Base-by-base conservation (phyloP, 768 basidiomycete species). In the Lactarius tabidus region DNA sequence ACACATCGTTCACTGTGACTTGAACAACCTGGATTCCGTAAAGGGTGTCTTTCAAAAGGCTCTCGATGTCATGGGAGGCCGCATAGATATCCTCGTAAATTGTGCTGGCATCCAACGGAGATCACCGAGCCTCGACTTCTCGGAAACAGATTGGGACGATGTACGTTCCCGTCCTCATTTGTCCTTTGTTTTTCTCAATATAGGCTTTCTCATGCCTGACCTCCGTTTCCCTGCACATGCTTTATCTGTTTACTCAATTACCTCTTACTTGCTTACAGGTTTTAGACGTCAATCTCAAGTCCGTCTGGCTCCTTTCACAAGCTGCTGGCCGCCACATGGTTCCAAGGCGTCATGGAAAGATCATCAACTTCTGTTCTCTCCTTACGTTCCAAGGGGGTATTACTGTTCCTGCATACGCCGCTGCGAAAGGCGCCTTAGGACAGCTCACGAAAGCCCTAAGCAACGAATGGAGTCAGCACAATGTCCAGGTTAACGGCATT, bases 321-420 rank as follows among this genome's bases (percentile, higher is more conserved):
- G 89, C 91, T 57, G 90, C 89, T n/a, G 94, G 92, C 15, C 79
- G 82, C 67, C 95, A 97, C 78, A 95, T 95, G 93, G 85, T 95
- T 14, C 86, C 81, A 60, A 85, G 78, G 70, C 80, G 79, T 75
- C 75, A 91, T 76, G 79, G 93, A 36, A 88, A 88, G 74, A 86
- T 89, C 71, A 87, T 89, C 74, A 88, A 88, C 74, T 80, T 88
- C 69, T 84, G 65, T 53, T 69, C 70, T 45, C 69, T 70, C 36
- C 65, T 63, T 33, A 73, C 70, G 31, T 75, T 75, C 67, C 78
- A 84, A 72, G 84, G 83, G 55, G 88, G 88, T 53, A 63, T 89
- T 59, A 88, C 86, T 17, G 83, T 96, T 45, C 93, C 94, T 23
- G 95, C 95, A 14, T 96, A 96, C 72, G 91, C 94, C 2, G 86